Percentiles rank a stretch among this genome's conserved stretches.
Evolutionary conservation across 2,329 filamentous ascomycete genomes (phyloP).

Genomic region (Chaetomium olivaceum): DNA sequence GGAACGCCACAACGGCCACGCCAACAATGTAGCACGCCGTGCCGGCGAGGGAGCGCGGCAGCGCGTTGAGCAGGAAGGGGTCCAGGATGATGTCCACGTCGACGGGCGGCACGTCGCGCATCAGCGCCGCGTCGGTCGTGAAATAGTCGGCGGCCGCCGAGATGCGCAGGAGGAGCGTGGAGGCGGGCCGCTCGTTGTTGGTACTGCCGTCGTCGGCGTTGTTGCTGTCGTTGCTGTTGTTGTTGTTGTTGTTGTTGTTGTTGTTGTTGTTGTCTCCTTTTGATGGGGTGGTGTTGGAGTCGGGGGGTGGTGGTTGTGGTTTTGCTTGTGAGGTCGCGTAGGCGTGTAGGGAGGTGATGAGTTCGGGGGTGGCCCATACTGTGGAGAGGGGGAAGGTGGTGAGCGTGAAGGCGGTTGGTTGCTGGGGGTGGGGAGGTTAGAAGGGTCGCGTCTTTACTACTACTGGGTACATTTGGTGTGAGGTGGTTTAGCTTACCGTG

Average conservation of each 20-base stretch:
- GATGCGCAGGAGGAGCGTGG: conserved; percentile 71
- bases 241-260: conserved; percentile 19
- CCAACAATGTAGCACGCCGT: conserved; percentile 67
- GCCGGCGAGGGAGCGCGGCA: conserved; percentile 75
- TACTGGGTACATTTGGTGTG: background rate
- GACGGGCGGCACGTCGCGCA: conserved; percentile 73
- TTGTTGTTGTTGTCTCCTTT: conserved; percentile 2
- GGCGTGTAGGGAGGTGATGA: conserved; percentile 64
- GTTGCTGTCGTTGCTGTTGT: no score
- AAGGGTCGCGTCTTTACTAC: background rate
- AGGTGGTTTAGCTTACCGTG: conserved; percentile 65
- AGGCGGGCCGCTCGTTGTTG: conserved; percentile 40
- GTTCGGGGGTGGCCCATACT: conserved; percentile 61
- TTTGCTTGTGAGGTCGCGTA: conserved; percentile 55
- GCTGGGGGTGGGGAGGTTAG: conserved; percentile 51
- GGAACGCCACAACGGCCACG: conserved; percentile 55
- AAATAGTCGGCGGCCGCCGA: conserved; percentile 82
- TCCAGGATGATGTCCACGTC: conserved; percentile 82
- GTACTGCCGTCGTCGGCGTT: no score
- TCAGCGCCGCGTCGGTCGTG: conserved; percentile 70
- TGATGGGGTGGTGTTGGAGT: no score
- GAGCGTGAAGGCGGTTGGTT: conserved; percentile 80
- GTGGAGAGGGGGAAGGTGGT: conserved; percentile 61
- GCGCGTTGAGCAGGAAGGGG: conserved; percentile 75
- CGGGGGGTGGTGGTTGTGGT: background rate